Evolutionary conservation across 768 basidiomycete species (phyloP).

Genomic region (Stropharia rugosoannulata): DNA sequence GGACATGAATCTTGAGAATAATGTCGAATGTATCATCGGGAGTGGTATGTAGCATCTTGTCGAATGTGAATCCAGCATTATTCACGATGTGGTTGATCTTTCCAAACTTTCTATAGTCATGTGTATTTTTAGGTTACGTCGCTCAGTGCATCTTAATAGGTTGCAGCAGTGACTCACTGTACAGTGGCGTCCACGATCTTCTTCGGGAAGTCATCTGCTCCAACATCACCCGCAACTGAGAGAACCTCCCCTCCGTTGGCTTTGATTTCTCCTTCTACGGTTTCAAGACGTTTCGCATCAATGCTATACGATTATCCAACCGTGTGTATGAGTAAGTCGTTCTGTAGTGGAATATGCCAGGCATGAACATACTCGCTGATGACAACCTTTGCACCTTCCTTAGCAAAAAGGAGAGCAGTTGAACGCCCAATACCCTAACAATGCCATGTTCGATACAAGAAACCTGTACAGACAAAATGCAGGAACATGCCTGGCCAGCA

Average conservation of each 20-base stretch:
- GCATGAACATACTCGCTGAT: constrained; percentile 64
- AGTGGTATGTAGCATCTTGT: constrained; percentile 88
- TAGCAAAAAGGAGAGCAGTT: constrained; percentile 74
- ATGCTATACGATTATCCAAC: constrained; percentile 43
- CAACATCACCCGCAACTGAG: constrained; percentile 76
- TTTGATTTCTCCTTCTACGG: constrained; percentile 73
- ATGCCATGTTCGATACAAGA: background rate
- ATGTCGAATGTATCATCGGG: constrained; percentile 81
- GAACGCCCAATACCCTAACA: constrained; percentile 76
- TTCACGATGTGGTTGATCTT: constrained; percentile 88
- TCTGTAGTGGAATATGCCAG: background rate
- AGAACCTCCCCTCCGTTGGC: constrained; percentile 71
- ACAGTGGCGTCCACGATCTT: constrained; percentile 75
- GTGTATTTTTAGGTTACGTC: background rate
- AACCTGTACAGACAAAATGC: background rate
- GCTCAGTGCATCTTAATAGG: background rate
- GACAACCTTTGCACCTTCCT: constrained; percentile 86
- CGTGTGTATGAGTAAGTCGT: background rate
- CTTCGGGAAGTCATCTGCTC: constrained; percentile 81
- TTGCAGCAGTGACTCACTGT: constrained; percentile 45
- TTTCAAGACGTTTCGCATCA: constrained; percentile 65
- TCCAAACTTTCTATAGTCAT: constrained; percentile 60
- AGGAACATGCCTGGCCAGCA: constrained; percentile 62
- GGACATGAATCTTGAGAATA: constrained; percentile 82
- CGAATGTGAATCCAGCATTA: constrained; percentile 80